Evolutionary conservation across 164 flowering plant genomes (phyloP), one percentile per base, ranked within the genome.

Genomic region (Taxillus chinensis): DNA sequence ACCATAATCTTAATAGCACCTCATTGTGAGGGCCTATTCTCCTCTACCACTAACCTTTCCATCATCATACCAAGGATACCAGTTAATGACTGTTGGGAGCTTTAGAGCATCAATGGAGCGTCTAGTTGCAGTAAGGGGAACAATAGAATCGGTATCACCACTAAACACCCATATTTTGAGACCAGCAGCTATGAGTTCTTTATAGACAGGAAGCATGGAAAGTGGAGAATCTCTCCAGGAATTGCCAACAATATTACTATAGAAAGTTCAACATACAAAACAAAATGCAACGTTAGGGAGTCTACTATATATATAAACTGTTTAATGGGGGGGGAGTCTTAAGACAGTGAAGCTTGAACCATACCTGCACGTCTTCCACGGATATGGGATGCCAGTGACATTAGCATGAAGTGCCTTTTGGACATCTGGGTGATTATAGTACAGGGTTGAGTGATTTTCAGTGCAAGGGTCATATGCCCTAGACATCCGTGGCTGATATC

Each of bases 381-480:
- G 77, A 72, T 90, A 93, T 10, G 92, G 27, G 59, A 90, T 69
- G 45, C 76, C 68, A 14, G 97, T 90, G 43, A 77, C 71, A 70
- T 90, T 90, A 52, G 97, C 96, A 71, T 93, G 98, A 46, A 93
- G 68, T 58, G 98, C 92, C 64, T 73, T 79, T 75, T 93, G 98
- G 63, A 93, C 98, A 61, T 90, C 97, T n/a, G 88, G 92, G 9
- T 3, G 84, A 72, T 93, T 93, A 71, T 86, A 88, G 78, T 88
- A 90, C 67, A 73, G 62, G 40, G 75, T 69, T 8, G 97, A 80
- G 69, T 93, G 68, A 60, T 90, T 80, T 67, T 86, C 97, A 7
- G 95, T 85, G 74, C 98, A 92, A 17, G 98, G 98, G 73, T 93
- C 98, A 75, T 90, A 93, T 42, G 92, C 89, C 77, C 96, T 79